Evolutionary conservation across 768 basidiomycete genomes (phyloP).

Genomic region (Pulveroboletus sp.): DNA sequence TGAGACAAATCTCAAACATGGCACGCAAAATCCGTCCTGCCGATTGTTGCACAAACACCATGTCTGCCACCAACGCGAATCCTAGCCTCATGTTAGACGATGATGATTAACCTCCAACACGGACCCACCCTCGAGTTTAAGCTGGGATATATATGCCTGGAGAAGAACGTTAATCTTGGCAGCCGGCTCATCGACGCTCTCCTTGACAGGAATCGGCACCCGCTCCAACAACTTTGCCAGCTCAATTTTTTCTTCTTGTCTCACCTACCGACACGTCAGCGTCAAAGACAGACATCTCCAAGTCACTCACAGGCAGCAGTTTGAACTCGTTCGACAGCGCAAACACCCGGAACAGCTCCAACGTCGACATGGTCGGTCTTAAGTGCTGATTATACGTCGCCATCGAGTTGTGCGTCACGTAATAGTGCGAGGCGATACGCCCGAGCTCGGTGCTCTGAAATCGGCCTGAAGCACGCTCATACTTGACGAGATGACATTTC

Average conservation of each 20-base stretch:
- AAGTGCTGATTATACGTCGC: slow-evolving; percentile 94
- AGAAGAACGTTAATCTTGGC: slow-evolving; percentile 97
- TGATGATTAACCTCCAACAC: neutral
- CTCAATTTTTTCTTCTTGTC: slow-evolving; percentile 85
- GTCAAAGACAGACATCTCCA: neutral
- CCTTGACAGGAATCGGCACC: slow-evolving; percentile 97
- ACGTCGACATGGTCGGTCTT: slow-evolving; percentile 76
- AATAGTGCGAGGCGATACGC: slow-evolving; percentile 92
- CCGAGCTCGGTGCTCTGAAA: slow-evolving; percentile 95
- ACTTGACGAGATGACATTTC: slow-evolving; percentile 92
- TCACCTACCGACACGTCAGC: slow-evolving; percentile 42
- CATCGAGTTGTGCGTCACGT: slow-evolving; percentile 95
- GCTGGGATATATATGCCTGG: slow-evolving; percentile 91
- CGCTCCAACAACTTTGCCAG: slow-evolving; percentile 86
- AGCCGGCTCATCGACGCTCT: slow-evolving; percentile 92
- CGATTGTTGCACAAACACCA: slow-evolving; percentile 97
- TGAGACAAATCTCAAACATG: slow-evolving; percentile 96
- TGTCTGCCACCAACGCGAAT: slow-evolving; percentile 83
- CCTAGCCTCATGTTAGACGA: slow-evolving; percentile 37
- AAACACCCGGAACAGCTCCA: slow-evolving; percentile 95
- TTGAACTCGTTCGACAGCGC: slow-evolving; percentile 96
- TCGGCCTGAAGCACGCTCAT: slow-evolving; percentile 82
- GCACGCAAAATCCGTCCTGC: slow-evolving; percentile 96
- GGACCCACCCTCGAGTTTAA: slow-evolving; percentile 78
- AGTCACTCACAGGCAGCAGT: slow-evolving; percentile 62